These are phyloP conservation scores for Wickerhamomyces queroliae DNA, from an alignment of 805 yeast species.

Conservation along the genomic window DNA sequence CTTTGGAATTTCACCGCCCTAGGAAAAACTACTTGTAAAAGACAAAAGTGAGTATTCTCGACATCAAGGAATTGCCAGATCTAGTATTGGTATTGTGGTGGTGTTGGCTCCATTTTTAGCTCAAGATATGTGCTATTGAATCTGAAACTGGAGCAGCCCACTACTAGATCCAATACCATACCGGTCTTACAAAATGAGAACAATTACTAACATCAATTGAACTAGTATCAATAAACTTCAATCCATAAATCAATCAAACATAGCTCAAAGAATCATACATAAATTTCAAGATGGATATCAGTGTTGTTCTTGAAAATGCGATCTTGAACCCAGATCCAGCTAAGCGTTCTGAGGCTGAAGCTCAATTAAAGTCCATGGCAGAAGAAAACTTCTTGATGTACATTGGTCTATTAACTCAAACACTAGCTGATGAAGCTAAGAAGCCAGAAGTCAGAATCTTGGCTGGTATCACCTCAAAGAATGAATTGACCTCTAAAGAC, in stretches of 20 bases:
- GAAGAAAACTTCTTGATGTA: slow-evolving; percentile 72
- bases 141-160: too few species aligned
- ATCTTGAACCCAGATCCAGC: slow-evolving; percentile 61
- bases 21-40: too few species aligned
- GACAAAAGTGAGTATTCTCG: too few species aligned
- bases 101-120: too few species aligned
- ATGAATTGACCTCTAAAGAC: slow-evolving; percentile 83
- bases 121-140: too few species aligned
- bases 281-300: slow-evolving; percentile 40
- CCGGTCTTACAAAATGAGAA: too few species aligned
- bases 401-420: slow-evolving; percentile 61
- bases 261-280: neutral
- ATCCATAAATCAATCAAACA: slow-evolving; percentile 2
- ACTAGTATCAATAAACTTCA: neutral
- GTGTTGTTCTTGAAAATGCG: slow-evolving; percentile 72
- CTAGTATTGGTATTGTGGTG: too few species aligned
- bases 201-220: too few species aligned
- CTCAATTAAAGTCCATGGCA: slow-evolving; percentile 65
- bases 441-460: slow-evolving; percentile 82
- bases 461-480: slow-evolving; percentile 84
- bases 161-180: too few species aligned
- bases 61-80: too few species aligned
- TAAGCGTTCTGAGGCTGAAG: slow-evolving; percentile 72
- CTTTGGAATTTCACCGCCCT: too few species aligned
- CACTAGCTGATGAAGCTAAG: slow-evolving; percentile 58